Evolutionary conservation across 2,329 filamentous ascomycete species (phyloP), one percentile per base, ranked within the genome.

Genomic region (Fusarium paranaense): DNA sequence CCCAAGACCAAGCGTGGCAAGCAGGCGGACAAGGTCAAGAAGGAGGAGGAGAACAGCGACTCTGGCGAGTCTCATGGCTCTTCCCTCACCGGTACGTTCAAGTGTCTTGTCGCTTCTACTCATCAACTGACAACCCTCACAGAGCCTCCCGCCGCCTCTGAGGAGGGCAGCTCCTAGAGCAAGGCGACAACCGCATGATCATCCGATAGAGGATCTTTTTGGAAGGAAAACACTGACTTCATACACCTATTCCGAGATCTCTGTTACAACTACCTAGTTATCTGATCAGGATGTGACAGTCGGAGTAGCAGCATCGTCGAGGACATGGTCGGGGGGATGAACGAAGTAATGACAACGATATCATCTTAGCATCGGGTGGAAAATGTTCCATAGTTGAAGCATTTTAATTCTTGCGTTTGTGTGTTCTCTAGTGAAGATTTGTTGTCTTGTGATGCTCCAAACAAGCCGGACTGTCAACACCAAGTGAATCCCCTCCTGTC

Each of bases 11-110:
- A 52, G 47, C 47, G 60, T 7, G 38, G 58, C 25, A 70, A 62
- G 40, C 63, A 75, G 50, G 3, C 10, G 3, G 64, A 45, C 4
- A 74, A 78, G 62, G 66, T 71, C 32, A 72, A 78, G 35, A 76
- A 77, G 40, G 69, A 77, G 57, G 78, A 78, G 3, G 78, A 78
- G 3, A 75, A 68, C 8, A 52, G 37, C 4, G 74, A 72, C 8
- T 38, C 64, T 56, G 35, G 62, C 14, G 50, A 59, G 3, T 72
- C 73, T 61, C 59, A 56, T 9, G 50, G 47, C 4, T 75, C 76
- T 6, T 61, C 72, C 5, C 57, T 78, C 37, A 74, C 76, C 18
- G 74, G 76, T 77, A 77, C 14, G 67, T 65, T 30, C 45, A 18
- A 14, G 40, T 50, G 25, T 52, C 18, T 16, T 10, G 13, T 25